Evolutionary conservation across 2,329 filamentous ascomycete genomes (phyloP).

Genomic region (Stromatinia cepivora): DNA sequence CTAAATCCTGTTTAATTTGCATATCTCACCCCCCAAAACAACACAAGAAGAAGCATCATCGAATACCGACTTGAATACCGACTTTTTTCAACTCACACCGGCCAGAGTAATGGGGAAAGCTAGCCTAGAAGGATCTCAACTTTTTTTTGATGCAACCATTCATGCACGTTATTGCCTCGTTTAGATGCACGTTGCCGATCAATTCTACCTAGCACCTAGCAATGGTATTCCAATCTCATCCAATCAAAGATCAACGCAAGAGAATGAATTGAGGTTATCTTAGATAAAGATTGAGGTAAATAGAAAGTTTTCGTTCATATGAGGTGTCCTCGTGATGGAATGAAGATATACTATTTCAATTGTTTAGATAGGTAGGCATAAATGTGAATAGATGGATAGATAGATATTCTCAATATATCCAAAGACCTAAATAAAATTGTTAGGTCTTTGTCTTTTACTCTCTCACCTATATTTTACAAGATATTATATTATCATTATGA

Average conservation of each 20-base stretch:
- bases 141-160: slow-evolving; percentile 16
- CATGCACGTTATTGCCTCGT: slow-evolving; percentile 20
- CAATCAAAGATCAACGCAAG: slow-evolving; percentile 4
- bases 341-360: slow-evolving; percentile 13
- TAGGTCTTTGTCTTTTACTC: neutral
- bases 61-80: neutral
- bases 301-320: neutral
- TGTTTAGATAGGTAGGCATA: neutral
- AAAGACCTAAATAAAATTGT: no score
- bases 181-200: slow-evolving; percentile 21
- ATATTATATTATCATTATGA: neutral
- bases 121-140: slow-evolving; percentile 11
- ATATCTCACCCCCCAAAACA: neutral
- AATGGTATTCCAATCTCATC: neutral
- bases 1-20: slow-evolving; percentile 3
- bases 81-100: neutral
- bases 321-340: slow-evolving; percentile 18
- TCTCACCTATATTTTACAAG: neutral
- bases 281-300: neutral
- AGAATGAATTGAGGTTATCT: slow-evolving; percentile 8
- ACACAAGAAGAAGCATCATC: neutral
- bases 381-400: neutral
- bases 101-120: slow-evolving; percentile 10
- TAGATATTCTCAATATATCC: neutral
- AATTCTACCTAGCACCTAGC: neutral